Evolutionary conservation across 768 basidiomycete genomes (phyloP).

Genomic region (Collybia mongolica): DNA sequence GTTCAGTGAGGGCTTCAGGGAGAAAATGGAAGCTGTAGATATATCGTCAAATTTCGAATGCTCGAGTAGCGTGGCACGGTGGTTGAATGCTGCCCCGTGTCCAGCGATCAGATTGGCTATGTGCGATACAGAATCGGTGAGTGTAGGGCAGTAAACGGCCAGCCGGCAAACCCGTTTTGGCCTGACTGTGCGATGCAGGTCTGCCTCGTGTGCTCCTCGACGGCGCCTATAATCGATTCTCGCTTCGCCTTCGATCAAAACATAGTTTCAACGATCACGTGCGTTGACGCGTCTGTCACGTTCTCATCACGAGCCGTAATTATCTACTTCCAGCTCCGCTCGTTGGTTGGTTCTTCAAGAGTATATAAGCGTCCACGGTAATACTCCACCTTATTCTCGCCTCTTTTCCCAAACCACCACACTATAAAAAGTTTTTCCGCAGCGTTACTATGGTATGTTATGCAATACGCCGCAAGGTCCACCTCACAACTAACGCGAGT

Average conservation of each 20-base stretch:
- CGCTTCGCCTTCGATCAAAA: slow-evolving; percentile 1
- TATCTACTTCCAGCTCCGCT: slow-evolving; percentile 12
- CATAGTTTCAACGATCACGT: slow-evolving; percentile 13
- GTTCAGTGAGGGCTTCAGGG: too few species aligned
- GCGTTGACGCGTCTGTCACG: slow-evolving; percentile 19
- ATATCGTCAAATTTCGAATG: too few species aligned
- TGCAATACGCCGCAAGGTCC: neutral
- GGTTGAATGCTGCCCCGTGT: neutral
- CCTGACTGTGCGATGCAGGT: slow-evolving; percentile 9
- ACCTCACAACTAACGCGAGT: slow-evolving; percentile 11
- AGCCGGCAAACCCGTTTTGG: slow-evolving; percentile 4
- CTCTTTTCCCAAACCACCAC: neutral
- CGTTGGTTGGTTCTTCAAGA: slow-evolving; percentile 1
- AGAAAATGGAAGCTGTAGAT: too few species aligned
- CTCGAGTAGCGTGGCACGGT: neutral
- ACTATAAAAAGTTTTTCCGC: neutral
- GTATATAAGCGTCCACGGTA: slow-evolving; percentile 6
- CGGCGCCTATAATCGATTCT: neutral
- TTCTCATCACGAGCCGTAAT: neutral
- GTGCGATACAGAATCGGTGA: slow-evolving; percentile 1
- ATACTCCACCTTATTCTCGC: slow-evolving; percentile 5
- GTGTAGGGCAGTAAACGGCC: neutral
- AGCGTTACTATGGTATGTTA: too few species aligned
- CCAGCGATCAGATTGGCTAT: neutral
- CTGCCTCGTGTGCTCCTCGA: slow-evolving; percentile 16